Evolutionary conservation across 768 basidiomycete genomes (phyloP).

Genomic region (Mycena belliarum): DNA sequence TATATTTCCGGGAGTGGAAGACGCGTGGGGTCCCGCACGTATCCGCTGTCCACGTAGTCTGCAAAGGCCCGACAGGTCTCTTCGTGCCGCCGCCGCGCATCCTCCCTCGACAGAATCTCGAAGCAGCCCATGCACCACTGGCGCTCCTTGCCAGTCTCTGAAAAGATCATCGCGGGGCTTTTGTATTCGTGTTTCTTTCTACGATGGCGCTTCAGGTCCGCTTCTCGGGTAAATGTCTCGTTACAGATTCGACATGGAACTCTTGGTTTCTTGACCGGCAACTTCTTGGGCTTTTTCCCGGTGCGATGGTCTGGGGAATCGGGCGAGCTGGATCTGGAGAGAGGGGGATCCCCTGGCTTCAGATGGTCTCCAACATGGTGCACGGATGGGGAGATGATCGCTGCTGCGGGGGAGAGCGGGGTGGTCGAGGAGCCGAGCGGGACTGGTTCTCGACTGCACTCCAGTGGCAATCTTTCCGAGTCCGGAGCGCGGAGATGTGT

Average conservation of each 20-base stretch:
- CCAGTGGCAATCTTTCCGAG: too few relatives aligned
- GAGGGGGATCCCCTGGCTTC: neutral
- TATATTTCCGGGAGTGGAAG: constrained; percentile 9
- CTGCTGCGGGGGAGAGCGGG: too few relatives aligned
- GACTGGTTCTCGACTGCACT: neutral
- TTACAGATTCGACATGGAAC: neutral
- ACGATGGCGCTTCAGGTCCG: neutral
- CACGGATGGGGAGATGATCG: neutral
- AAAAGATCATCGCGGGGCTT: neutral
- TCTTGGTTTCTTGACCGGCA: neutral
- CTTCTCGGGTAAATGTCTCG: neutral
- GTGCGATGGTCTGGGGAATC: neutral
- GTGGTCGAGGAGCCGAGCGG: too few relatives aligned
- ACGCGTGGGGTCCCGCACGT: neutral
- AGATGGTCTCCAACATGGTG: neutral
- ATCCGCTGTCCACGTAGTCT: neutral
- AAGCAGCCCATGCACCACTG: constrained; percentile 13
- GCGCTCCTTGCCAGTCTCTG: neutral
- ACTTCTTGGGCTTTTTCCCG: neutral
- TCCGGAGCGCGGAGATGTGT: neutral
- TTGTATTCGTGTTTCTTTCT: neutral
- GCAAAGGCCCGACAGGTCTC: neutral
- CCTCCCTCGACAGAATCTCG: neutral
- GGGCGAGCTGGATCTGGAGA: neutral
- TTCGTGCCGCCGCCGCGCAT: constrained; percentile 9